Base-by-base conservation (phyloP, 2,329 filamentous ascomycete species). In the Pseudogymnoascus sp. region DNA sequence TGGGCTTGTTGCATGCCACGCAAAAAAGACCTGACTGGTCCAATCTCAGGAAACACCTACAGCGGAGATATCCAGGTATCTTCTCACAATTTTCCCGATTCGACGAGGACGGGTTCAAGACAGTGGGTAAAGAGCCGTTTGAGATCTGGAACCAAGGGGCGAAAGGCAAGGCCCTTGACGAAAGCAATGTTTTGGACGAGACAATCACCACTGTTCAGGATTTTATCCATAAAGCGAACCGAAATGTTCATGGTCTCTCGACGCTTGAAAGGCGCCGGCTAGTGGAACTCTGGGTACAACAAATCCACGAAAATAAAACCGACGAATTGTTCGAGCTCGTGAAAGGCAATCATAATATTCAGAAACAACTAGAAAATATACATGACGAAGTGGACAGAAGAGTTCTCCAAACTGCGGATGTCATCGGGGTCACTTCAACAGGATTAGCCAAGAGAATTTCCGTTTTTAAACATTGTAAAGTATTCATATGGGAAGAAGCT, bases 381-480 rank as follows among this genome's bases (percentile, higher is more conserved):
- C 43, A 67, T 22, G 63, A 63, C 6, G 66, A 69, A 50, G 60
- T 66, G 6, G 46, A 68, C 50, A 33, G 64, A 6, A 59, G 66
- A 40, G 59, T 64, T 14, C 64, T 70, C 8, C 50, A 66, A 62
- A 59, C 8, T 4, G 68, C 68, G 2, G 60, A 82, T 60, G 74
- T 84, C 5, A 80, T 85, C 43, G 82, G 83, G 0, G 68, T 84
- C 3, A 85, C 82, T 0, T 84, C 82, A 0, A 77, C 76, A 0
- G 82, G 82, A 0, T 69, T 85, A 0, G 82, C 83, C 3, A 70
- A 72, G 22, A 75, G 76, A 8, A 74, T 84, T 2, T 70, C 76
- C 2, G 56, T 62, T 14, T 65, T 70, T 11, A 59, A 64, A 60
- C 65, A 65, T 35, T 37, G 70, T 0, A 43, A 46, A 53, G 74